Conservation (phyloP, 2,329 filamentous ascomycete genomes). For the Pseudogymnoascus sp. region DNA sequence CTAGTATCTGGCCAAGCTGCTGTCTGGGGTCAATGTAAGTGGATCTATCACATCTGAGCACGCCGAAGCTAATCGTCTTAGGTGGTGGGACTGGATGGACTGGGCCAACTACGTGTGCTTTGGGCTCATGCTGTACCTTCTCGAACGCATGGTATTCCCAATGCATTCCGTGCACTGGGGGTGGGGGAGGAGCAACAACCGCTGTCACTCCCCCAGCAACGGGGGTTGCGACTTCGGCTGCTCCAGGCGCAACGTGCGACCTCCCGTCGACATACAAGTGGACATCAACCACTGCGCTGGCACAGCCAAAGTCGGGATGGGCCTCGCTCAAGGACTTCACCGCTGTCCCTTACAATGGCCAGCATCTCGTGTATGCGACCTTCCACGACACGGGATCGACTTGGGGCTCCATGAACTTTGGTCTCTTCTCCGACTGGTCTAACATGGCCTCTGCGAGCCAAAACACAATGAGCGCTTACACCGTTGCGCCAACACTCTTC, state of each 20-base stretch:
- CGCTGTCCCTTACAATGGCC: conserved; percentile 42
- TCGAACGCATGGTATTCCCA: too few relatives aligned
- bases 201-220: too few relatives aligned
- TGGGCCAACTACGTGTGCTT: too few relatives aligned
- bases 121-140: too few relatives aligned
- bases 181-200: too few relatives aligned
- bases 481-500: conserved; percentile 55
- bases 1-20: conserved; percentile 7
- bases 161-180: too few relatives aligned
- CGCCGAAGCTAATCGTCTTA: too few relatives aligned
- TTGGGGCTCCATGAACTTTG: conserved; percentile 53
- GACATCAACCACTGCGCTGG: conserved; percentile 43
- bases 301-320: conserved; percentile 45
- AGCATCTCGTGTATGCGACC: conserved; percentile 53
- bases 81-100: too few relatives aligned
- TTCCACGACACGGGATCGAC: conserved; percentile 33
- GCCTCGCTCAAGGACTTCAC: conserved; percentile 56
- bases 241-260: conserved; percentile 29
- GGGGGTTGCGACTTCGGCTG: too few relatives aligned
- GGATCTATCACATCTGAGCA: too few relatives aligned
- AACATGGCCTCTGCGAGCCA: conserved; percentile 43
- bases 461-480: conserved; percentile 36
- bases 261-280: conserved; percentile 48
- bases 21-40: too few relatives aligned
- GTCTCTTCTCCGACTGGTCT: conserved; percentile 43